A percentile compares a stretch with the other conserved stretches of the same genome.
These are phyloP conservation scores for Eucalyptus sideroxylon DNA, from an alignment of 345 rosid genomes.

Conservation along the genomic window DNA sequence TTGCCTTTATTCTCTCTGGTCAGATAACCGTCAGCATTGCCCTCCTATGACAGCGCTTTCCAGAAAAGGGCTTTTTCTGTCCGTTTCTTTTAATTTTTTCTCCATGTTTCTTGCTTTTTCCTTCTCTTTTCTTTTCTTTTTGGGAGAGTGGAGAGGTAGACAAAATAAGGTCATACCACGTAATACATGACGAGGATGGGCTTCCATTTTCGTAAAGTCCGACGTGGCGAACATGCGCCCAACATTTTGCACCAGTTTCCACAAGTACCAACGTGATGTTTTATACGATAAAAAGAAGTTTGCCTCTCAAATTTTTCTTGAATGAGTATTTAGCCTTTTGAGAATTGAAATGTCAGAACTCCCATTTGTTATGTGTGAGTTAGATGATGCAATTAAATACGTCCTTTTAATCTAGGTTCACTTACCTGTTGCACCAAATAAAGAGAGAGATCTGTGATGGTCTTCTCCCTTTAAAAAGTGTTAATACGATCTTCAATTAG, in stretches of 20 bases:
- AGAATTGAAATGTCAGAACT: not conserved
- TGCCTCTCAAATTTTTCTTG: not conserved
- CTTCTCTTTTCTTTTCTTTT: not conserved
- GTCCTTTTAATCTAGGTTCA: not conserved
- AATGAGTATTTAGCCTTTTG: not conserved
- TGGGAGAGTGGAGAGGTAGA: not conserved
- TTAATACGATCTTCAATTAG: not conserved
- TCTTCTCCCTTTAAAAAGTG: not conserved
- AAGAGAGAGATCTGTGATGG: not conserved
- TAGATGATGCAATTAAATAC: not conserved
- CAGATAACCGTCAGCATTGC: constrained; percentile 45
- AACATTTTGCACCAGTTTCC: not conserved
- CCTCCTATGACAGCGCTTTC: constrained; percentile 18
- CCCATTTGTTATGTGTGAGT: not conserved
- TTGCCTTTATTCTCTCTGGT: constrained; percentile 38
- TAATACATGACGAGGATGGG: constrained; percentile 11
- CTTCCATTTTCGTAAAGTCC: constrained; percentile 9
- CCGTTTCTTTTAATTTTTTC: not conserved
- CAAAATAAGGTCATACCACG: constrained; percentile 6
- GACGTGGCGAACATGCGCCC: constrained; percentile 50
- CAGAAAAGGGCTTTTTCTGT: constrained; percentile 25
- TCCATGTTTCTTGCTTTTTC: not conserved
- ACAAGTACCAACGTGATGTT: not conserved
- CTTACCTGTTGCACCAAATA: not conserved
- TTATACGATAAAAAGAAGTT: not conserved